Base-by-base conservation (phyloP, 108 stramenopile species). In the Conticribra guillardii region DNA sequence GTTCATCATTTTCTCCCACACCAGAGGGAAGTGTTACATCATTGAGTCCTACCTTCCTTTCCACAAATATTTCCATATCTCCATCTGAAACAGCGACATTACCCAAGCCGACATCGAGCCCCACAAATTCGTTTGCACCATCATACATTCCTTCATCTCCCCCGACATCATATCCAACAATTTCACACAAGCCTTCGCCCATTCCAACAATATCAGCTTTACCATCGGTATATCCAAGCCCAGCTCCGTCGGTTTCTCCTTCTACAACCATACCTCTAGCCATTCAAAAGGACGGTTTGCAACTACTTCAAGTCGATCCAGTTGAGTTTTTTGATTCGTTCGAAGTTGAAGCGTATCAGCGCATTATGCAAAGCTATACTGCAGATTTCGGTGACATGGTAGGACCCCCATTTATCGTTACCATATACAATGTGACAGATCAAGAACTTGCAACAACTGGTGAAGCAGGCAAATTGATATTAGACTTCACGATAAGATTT, bases 401-500 rank as follows among this genome's bases (percentile, higher is more conserved):
- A 2, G 14, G 21, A 2, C 27, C 16, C 11, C 74, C 74, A 0
- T 48, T 34, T 4, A 63, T 76, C 30, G 11, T 21, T 0, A 76
- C 74, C 0, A n/a, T n/a, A n/a, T n/a, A n/a, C n/a, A n/a, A n/a
- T n/a, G n/a, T n/a, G n/a, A n/a, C 30, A 53, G 9, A 32, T 24
- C 22, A 37, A 49, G 11, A 33, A 15, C 64, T 64, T 31, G 55
- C 64, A 50, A 15, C 54, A 26, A 37, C 64, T 22, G 52, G 60
- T 15, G 31, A 28, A 28, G 37, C 60, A 2, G 32, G 37, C n/a
- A 28, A 57, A 4, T 37, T 77, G 17, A 53, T 69, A 24, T 37
- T 77, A 15, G 23, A 21, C 30, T 77, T 77, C 54, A 84, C 41
- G 34, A 84, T 91, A 74, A 48, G 22, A 0, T 91, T 80, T 59